Percentiles rank a stretch among this genome's conserved stretches.
phyloP scores from a whole-genome alignment of 352 stramenopile genomes.

The Globisporangium rhizosaccharum region DNA sequence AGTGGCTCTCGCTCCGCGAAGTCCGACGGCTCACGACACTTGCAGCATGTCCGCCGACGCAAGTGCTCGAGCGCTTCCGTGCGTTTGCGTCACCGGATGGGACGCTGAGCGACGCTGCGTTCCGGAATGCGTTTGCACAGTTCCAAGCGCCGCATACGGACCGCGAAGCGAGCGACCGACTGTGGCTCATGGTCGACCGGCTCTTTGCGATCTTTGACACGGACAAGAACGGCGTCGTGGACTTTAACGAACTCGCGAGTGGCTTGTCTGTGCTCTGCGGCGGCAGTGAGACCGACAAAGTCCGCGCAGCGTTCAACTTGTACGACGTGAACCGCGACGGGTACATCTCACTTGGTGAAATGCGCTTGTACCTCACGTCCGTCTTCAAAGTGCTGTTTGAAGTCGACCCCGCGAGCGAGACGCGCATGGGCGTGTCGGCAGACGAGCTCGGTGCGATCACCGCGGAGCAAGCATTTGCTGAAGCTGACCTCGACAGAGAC shows the following conservation, averaged over 20 bases:
- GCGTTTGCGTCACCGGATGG: constrained; percentile 56
- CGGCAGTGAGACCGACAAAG: constrained; percentile 63
- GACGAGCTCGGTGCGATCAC: constrained; percentile 75
- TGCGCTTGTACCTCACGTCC: constrained; percentile 77
- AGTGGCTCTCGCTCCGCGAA: constrained; percentile 73
- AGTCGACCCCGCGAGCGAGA: constrained; percentile 58
- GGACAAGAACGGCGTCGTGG: constrained; percentile 73
- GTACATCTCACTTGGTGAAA: constrained; percentile 80
- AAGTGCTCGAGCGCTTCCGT: constrained; percentile 77
- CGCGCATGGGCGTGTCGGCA: constrained; percentile 53
- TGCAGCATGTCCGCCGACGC: constrained; percentile 52
- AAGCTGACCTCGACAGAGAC: constrained; percentile 73
- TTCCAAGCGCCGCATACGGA: constrained; percentile 31
- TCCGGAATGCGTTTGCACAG: constrained; percentile 54
- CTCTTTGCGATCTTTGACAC: constrained; percentile 82
- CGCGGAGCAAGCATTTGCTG: constrained; percentile 71
- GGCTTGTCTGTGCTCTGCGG: constrained; percentile 78
- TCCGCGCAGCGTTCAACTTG: constrained; percentile 76
- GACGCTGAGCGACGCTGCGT: constrained; percentile 60
- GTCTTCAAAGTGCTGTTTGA: constrained; percentile 88
- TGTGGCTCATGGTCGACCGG: constrained; percentile 63
- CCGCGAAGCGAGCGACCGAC: constrained; percentile 27
- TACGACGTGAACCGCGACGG: constrained; percentile 88
- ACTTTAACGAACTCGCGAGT: constrained; percentile 76
- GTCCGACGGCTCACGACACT: constrained; percentile 77